A percentile compares a stretch with the other conserved stretches of the same genome.
These are phyloP conservation scores for Fusarium protoensiforme DNA, from an alignment of 2,329 filamentous ascomycete species.

Conservation along the genomic window DNA sequence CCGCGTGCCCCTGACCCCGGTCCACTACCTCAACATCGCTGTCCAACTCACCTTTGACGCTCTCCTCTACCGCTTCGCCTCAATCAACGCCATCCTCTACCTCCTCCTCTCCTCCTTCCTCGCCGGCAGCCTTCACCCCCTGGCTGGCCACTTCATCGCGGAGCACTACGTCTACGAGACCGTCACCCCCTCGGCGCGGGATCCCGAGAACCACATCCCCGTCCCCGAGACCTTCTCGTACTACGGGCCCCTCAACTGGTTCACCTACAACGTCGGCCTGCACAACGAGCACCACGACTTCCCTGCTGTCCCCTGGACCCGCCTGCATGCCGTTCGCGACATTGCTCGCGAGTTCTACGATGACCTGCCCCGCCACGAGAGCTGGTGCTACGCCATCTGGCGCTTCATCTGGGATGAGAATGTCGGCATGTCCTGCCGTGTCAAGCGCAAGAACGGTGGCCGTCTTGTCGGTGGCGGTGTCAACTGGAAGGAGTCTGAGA, in stretches of 20 bases:
- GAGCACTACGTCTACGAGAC: conserved; percentile 91
- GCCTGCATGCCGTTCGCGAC: conserved; percentile 78
- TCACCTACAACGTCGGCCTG: conserved; percentile 97
- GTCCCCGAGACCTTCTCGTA: conserved; percentile 97
- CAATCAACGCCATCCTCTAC: conserved; percentile 78
- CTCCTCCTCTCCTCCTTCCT: conserved; percentile 91
- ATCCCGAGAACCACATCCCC: conserved; percentile 70
- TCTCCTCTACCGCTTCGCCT: conserved; percentile 69
- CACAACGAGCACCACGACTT: conserved; percentile 99
- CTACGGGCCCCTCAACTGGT: conserved; percentile 90
- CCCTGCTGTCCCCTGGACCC: conserved; percentile 94
- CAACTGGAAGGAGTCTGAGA: conserved; percentile 75
- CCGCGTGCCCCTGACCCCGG: conserved; percentile 84
- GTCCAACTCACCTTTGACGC: conserved; percentile 84
- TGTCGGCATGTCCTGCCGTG: conserved; percentile 89
- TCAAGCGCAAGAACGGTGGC: conserved; percentile 88
- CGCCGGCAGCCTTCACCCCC: conserved; percentile 91
- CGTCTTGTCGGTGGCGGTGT: conserved; percentile 64
- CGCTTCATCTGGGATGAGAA: conserved; percentile 92
- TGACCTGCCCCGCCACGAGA: conserved; percentile 84
- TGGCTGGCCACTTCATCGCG: conserved; percentile 97
- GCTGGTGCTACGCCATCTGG: conserved; percentile 95
- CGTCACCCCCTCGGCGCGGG: conserved; percentile 62
- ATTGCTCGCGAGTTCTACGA: conserved; percentile 94
- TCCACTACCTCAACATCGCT: conserved; percentile 85